Evolutionary conservation across 345 rosid species (phyloP).

Genomic region (Brassica nigra): DNA sequence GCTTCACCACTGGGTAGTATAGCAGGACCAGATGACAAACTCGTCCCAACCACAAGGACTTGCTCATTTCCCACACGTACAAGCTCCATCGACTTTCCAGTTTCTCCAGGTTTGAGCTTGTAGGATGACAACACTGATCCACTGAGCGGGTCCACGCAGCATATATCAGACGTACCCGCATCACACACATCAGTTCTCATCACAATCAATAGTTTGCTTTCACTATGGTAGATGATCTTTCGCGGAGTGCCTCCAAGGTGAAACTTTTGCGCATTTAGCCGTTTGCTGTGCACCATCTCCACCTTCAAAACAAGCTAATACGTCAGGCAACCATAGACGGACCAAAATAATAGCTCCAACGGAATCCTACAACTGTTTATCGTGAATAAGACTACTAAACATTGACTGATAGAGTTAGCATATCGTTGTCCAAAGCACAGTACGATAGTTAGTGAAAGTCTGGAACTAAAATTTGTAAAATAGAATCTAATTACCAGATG

Average conservation of each 20-base stretch:
- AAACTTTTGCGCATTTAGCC: constrained; percentile 92
- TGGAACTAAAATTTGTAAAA: constrained; percentile 12
- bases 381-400: neutral
- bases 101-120: constrained; percentile 80
- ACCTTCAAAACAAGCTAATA: constrained; percentile 56
- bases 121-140: constrained; percentile 71
- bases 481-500: constrained; percentile 65
- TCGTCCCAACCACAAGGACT: constrained; percentile 86
- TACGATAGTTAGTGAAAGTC: constrained; percentile 7
- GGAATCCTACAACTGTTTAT: constrained; percentile 2
- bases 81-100: constrained; percentile 92
- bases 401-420: constrained; percentile 11
- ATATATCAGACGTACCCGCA: constrained; percentile 75
- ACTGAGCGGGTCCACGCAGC: constrained; percentile 82
- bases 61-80: constrained; percentile 81
- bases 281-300: constrained; percentile 88
- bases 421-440: constrained; percentile 10
- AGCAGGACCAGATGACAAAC: constrained; percentile 88
- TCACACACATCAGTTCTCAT: constrained; percentile 87
- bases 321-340: constrained; percentile 27
- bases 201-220: constrained; percentile 81
- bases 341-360: constrained; percentile 12
- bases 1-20: constrained; percentile 98
- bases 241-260: constrained; percentile 94
- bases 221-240: constrained; percentile 86